phyloP scores from a whole-genome alignment of 2,329 filamentous ascomycete species.

The Fusarium sp. region DNA sequence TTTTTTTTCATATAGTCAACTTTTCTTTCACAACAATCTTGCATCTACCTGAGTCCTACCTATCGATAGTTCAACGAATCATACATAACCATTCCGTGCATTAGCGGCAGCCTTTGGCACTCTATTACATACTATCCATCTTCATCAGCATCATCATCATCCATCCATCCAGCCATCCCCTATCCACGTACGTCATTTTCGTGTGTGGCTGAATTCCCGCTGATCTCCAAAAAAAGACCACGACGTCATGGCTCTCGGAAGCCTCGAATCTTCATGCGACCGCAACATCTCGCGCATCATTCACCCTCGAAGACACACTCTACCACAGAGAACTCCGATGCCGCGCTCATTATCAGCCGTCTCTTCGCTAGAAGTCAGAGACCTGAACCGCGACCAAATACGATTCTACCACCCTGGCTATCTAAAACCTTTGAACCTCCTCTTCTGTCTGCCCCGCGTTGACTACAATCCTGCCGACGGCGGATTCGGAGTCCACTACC shows the following conservation, averaged over 20 bases:
- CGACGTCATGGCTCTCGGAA: slow-evolving; percentile 25
- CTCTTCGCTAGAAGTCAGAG: slow-evolving; percentile 29
- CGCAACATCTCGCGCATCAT: background rate
- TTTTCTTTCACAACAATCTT: background rate
- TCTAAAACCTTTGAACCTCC: slow-evolving; percentile 25
- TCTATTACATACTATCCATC: background rate
- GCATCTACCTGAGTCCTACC: too few species aligned
- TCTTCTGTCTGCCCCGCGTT: slow-evolving; percentile 33
- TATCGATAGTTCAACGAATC: too few species aligned
- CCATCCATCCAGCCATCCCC: too few species aligned
- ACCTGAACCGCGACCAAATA: slow-evolving; percentile 32
- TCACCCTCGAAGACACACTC: background rate
- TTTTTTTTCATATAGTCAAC: background rate
- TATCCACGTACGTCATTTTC: slow-evolving; percentile 16
- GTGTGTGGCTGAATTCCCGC: slow-evolving; percentile 5
- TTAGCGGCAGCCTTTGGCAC: slow-evolving; percentile 4
- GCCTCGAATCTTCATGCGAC: background rate
- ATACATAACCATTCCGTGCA: background rate
- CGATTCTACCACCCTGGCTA: slow-evolving; percentile 38
- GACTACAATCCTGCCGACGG: slow-evolving; percentile 10
- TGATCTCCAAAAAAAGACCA: slow-evolving; percentile 7
- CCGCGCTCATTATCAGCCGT: slow-evolving; percentile 31
- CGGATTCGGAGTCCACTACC: slow-evolving; percentile 22
- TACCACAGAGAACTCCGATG: slow-evolving; percentile 19
- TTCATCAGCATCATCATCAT: background rate